A percentile compares a stretch with the other conserved stretches of the same genome.
Evolutionary conservation across 371 early-diverging fungal genomes (phyloP).

Genomic region (Fennellomyces sp.): DNA sequence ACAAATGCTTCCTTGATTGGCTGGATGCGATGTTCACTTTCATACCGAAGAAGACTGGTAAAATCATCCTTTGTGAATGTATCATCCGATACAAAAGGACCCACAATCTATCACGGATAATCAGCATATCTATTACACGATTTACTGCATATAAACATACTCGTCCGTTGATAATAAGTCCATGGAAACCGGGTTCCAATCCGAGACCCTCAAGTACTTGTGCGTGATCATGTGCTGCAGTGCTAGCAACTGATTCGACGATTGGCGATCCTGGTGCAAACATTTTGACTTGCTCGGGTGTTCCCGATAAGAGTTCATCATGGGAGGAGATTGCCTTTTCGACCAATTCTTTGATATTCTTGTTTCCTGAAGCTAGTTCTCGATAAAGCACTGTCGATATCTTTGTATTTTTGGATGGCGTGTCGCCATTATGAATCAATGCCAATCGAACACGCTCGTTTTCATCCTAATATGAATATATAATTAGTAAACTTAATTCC

Average conservation of each 20-base stretch:
- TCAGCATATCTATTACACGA: neutral
- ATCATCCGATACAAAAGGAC: slow-evolving; percentile 43
- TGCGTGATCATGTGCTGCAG: slow-evolving; percentile 19
- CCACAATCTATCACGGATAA: slow-evolving; percentile 38
- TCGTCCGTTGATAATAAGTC: slow-evolving; percentile 42
- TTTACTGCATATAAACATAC: slow-evolving; percentile 22
- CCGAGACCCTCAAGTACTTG: slow-evolving; percentile 21
- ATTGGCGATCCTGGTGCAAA: slow-evolving; percentile 42
- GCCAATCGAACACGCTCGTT: slow-evolving; percentile 46
- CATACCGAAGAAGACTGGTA: slow-evolving; percentile 44
- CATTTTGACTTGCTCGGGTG: slow-evolving; percentile 18
- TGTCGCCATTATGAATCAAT: slow-evolving; percentile 45
- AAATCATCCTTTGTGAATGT: slow-evolving; percentile 56
- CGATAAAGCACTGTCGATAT: slow-evolving; percentile 20
- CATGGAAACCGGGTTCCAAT: slow-evolving; percentile 21
- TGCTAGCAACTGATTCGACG: slow-evolving; percentile 23
- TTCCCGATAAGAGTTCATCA: slow-evolving; percentile 12
- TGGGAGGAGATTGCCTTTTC: neutral
- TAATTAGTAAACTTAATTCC: neutral
- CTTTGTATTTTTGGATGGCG: neutral
- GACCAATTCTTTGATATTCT: slow-evolving; percentile 13
- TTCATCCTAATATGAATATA: slow-evolving; percentile 16
- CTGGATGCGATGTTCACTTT: slow-evolving; percentile 41
- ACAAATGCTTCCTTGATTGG: slow-evolving; percentile 26
- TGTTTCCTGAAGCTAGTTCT: slow-evolving; percentile 1